Evolutionary conservation across 129 eudicot genomes (phyloP).

Genomic region (Tagetes patula): DNA sequence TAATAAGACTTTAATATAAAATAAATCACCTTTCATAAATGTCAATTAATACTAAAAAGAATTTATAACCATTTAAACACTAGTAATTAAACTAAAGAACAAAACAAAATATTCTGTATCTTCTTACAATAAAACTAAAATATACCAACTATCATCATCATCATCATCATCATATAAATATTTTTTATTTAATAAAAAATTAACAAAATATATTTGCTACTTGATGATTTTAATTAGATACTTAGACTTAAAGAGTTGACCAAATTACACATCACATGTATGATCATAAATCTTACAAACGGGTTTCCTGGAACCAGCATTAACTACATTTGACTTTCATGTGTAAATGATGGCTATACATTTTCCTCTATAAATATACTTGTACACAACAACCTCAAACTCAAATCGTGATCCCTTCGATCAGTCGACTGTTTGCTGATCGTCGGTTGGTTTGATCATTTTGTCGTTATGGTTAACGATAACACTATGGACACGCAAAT

Average conservation of each 20-base stretch:
- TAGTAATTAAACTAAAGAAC: neutral
- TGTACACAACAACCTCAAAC: neutral
- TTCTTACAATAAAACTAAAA: neutral
- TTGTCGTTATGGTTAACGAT: conserved; percentile 26
- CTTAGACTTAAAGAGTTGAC: conserved; percentile 33
- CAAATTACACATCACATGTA: conserved; percentile 27
- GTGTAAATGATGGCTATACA: neutral
- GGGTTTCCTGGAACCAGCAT: conserved; percentile 35
- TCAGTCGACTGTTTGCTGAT: neutral
- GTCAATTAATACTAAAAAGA: neutral
- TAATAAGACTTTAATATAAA: too few relatives aligned
- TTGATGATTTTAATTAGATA: neutral
- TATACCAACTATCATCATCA: neutral
- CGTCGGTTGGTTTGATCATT: neutral
- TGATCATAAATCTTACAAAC: neutral
- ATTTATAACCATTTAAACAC: neutral
- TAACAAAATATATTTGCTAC: neutral
- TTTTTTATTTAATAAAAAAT: neutral
- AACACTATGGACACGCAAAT: conserved; percentile 28
- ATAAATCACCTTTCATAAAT: neutral
- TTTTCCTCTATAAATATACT: conserved; percentile 21
- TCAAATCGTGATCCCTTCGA: conserved; percentile 13
- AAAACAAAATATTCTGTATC: neutral
- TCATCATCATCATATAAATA: neutral
- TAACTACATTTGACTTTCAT: conserved; percentile 23